Evolutionary conservation across 192 early-diverging fungal genomes (phyloP).

Genomic region (Entomortierella beljakovae): DNA sequence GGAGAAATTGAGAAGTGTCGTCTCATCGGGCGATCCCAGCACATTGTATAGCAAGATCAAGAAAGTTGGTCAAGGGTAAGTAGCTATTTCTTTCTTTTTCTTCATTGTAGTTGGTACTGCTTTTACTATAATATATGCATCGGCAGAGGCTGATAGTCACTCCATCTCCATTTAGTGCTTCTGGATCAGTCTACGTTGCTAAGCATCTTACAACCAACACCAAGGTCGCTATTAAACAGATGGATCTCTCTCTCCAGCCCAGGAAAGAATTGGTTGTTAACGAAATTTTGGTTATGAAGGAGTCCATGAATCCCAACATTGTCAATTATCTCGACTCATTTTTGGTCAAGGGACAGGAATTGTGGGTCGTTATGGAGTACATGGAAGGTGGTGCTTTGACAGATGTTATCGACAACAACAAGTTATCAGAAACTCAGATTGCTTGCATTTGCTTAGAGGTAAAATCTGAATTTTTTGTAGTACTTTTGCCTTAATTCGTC

Average conservation of each 20-base stretch:
- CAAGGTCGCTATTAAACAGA: constrained; percentile 95
- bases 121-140: background rate
- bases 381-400: constrained; percentile 99
- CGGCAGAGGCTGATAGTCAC: too few species aligned
- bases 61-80: constrained; percentile 96
- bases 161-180: too few species aligned
- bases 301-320: constrained; percentile 94
- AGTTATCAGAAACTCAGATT: constrained; percentile 93
- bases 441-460: constrained; percentile 95
- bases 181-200: constrained; percentile 98
- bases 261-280: constrained; percentile 93
- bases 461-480: background rate
- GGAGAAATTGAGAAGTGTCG: constrained; percentile 91
- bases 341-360: constrained; percentile 83
- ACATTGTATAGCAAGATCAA: constrained; percentile 93
- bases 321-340: constrained; percentile 97
- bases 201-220: constrained; percentile 76
- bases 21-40: constrained; percentile 92
- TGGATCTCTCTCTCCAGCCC: constrained; percentile 89
- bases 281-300: constrained; percentile 96
- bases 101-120: background rate
- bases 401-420: constrained; percentile 96
- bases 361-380: constrained; percentile 99
- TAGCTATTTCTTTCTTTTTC: background rate
- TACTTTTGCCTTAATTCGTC: background rate